Evolutionary conservation across 2,329 filamentous ascomycete species (phyloP), one percentile per base, ranked within the genome.

Genomic region (Teratosphaeria epicoccoides): DNA sequence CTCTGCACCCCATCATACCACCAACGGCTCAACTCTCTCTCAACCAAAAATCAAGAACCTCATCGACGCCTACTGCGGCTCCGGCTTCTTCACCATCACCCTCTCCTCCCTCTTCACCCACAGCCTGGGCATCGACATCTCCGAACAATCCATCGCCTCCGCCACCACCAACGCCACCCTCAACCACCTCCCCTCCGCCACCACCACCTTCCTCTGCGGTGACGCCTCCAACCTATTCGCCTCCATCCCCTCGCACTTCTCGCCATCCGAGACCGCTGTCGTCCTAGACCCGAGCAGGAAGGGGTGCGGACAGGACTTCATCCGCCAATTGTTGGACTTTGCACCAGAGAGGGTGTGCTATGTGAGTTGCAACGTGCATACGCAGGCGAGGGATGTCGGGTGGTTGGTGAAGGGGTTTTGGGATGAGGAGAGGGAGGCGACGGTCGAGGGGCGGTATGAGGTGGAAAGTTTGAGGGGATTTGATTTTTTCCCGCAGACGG

Each of bases 331-430:
- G 63, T 72, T 96, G 50, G 70, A 73, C 5, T 96, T 87, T 62
- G 85, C 79, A 0, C 91, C 93, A 0, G 77, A 77, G 57, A 77
- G 93, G 53, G 81, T 98, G 10, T 82, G 95, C 4, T 98, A 98
- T 67, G 91, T 98, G 40, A 95, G 87, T 66, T 98, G 93, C 63
- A 98, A 98, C 64, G 93, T 98, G 58, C 93, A 98, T 67, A 97
- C 91, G 7, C 93, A 97, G 76, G 93, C 93, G 12, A 76, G 93
- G 49, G 93, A 98, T 70, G 83, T 98, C 0, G 93, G 90, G 0
- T 81, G 91, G 55, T 71, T 98, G 62, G 88, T 97, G 1, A 78
- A 84, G 29, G 89, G 90, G 0, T 70, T 80, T 62, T 55, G 67
- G 12, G 66, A 55, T 55, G 66, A 61, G 11, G 56, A 20, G 63